Evolutionary conservation across 768 basidiomycete genomes (phyloP), one percentile per base, ranked within the genome.

Genomic region (Roridomyces roridus): DNA sequence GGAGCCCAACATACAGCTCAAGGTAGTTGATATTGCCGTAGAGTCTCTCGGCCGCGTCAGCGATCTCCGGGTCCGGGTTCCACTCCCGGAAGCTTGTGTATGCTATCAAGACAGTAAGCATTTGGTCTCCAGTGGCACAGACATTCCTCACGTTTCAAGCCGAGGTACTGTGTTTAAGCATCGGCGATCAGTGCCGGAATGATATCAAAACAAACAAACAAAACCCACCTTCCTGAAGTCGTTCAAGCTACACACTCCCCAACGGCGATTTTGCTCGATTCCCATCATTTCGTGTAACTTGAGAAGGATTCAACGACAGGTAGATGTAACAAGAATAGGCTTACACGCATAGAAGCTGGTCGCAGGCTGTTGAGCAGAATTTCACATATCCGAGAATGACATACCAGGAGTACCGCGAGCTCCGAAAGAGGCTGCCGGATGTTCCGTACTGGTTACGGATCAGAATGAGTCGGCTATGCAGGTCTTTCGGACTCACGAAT

Each of bases 261-360:
- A 95, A 20, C 67, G 61, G 26, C 92, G 82, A 66, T 83, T 88
- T 54, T 87, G 79, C 63, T 89, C 85, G 42, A 94, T 93, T 37
- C 91, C 91, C 89, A 94, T 89, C 36, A 93, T 78, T 68, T 95
- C 93, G 58, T 92, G 83, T 23, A 92, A n/a, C n/a, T n/a, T n/a
- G n/a, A n/a, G n/a, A n/a, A n/a, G n/a, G n/a, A n/a, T n/a, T n/a
- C n/a, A n/a, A n/a, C n/a, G n/a, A n/a, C n/a, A n/a, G n/a, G n/a
- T n/a, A n/a, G n/a, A n/a, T n/a, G n/a, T n/a, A n/a, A n/a, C n/a
- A n/a, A n/a, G n/a, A n/a, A n/a, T n/a, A n/a, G n/a, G n/a, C n/a
- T n/a, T n/a, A n/a, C 66, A 39, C 81, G 85, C 87, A 94, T 89
- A 43, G 81, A 70, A n/a, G 70, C 79, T 80, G 28, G 23, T 39